phyloP scores from a whole-genome alignment of 495 filamentous ascomycete species.

The Hypoxylon rickii region DNA sequence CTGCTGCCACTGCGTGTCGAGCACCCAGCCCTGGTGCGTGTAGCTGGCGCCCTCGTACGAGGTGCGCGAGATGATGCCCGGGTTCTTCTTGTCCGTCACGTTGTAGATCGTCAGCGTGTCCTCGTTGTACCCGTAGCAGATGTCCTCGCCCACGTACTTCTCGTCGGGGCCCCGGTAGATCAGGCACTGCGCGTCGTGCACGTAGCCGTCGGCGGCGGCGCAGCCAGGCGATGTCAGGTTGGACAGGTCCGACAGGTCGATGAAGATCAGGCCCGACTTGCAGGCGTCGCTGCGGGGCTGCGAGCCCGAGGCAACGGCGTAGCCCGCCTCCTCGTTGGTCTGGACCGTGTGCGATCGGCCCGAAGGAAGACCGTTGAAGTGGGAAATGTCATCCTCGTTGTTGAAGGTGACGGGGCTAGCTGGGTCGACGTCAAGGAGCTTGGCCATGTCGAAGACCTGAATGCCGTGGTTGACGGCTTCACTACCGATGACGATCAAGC shows the following conservation, averaged over 20 bases:
- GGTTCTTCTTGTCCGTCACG: conserved; percentile 57
- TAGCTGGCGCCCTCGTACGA: conserved; percentile 62
- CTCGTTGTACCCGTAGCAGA: conserved; percentile 66
- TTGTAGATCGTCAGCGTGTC: conserved; percentile 58
- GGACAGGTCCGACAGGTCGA: conserved; percentile 55
- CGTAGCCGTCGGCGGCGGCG: conserved; percentile 59
- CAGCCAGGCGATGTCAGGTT: conserved; percentile 59
- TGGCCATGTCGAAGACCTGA: conserved; percentile 59
- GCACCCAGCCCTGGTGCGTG: conserved; percentile 66
- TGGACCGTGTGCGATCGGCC: conserved; percentile 60
- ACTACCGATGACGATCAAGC: conserved; percentile 55
- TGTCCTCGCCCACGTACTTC: conserved; percentile 57
- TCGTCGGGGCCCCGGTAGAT: conserved; percentile 61
- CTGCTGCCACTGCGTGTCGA: conserved; percentile 55
- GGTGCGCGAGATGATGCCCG: conserved; percentile 58
- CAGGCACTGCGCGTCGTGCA: conserved; percentile 65
- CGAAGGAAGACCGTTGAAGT: conserved; percentile 47
- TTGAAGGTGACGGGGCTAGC: conserved; percentile 37
- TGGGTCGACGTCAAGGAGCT: conserved; percentile 39
- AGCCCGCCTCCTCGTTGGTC: conserved; percentile 55
- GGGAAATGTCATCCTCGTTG: conserved; percentile 43
- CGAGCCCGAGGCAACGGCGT: conserved; percentile 58
- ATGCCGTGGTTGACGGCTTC: conserved; percentile 55
- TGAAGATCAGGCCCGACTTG: conserved; percentile 57
- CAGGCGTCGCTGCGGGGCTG: conserved; percentile 51